Conservation (phyloP, 768 basidiomycete species). For the Rhodotorula paludigena region DNA sequence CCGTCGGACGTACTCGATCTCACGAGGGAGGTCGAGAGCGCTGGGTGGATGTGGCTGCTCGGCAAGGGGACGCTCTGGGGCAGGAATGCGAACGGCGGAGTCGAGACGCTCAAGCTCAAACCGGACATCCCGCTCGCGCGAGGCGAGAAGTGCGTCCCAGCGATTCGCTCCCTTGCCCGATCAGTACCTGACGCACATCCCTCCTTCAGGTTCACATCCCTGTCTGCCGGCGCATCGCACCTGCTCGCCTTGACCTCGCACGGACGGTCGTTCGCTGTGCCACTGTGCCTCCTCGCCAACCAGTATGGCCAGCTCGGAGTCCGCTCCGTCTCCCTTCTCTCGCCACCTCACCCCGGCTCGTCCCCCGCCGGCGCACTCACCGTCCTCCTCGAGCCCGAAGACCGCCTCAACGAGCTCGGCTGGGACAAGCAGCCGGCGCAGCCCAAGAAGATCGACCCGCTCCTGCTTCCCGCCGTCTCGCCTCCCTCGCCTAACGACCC, state of each 20-base stretch:
- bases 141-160: slow-evolving; percentile 65
- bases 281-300: slow-evolving; percentile 70
- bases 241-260: slow-evolving; percentile 50
- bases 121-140: slow-evolving; percentile 57
- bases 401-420: slow-evolving; percentile 25
- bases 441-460: slow-evolving; percentile 56
- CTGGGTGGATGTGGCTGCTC: slow-evolving; percentile 50
- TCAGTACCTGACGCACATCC: neutral
- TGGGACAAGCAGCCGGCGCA: slow-evolving; percentile 49
- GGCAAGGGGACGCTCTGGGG: slow-evolving; percentile 50
- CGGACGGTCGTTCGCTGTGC: slow-evolving; percentile 74
- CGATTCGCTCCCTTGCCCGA: neutral
- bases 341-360: slow-evolving; percentile 18
- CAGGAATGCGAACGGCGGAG: slow-evolving; percentile 57
- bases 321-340: slow-evolving; percentile 56
- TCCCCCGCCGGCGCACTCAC: slow-evolving; percentile 37
- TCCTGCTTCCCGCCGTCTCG: neutral
- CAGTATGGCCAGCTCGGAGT: slow-evolving; percentile 77
- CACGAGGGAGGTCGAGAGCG: slow-evolving; percentile 49
- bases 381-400: slow-evolving; percentile 31
- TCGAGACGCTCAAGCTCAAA: slow-evolving; percentile 53
- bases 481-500: neutral
- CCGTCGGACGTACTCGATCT: slow-evolving; percentile 41
- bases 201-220: slow-evolving; percentile 63
- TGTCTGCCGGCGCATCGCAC: slow-evolving; percentile 65